These are phyloP conservation scores for Mycena vulgaris DNA, from an alignment of 768 basidiomycete species.

Conservation along the genomic window DNA sequence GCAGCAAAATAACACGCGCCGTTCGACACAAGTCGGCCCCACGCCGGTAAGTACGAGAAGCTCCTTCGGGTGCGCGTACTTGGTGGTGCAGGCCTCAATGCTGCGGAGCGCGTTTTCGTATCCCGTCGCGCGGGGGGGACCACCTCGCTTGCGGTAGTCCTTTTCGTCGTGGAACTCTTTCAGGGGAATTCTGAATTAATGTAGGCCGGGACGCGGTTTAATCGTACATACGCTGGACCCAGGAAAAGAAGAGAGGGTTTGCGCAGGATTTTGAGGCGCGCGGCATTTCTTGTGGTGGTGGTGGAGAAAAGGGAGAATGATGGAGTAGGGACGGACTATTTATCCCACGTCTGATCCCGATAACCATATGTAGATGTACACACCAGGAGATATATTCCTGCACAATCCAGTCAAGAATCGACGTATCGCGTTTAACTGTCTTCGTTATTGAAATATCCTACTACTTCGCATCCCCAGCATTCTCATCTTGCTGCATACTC, in stretches of 20 bases:
- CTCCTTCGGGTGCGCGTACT: constrained; percentile 28
- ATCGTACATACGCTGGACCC: constrained; percentile 6
- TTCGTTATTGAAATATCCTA: constrained; percentile 11
- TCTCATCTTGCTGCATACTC: constrained; percentile 77
- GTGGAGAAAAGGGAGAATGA: neutral
- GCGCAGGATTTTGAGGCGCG: constrained; percentile 29
- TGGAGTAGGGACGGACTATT: no score
- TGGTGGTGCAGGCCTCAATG: constrained; percentile 24
- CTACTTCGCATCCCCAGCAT: constrained; percentile 23
- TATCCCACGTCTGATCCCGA: no score
- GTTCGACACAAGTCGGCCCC: constrained; percentile 26
- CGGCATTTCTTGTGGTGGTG: constrained; percentile 20
- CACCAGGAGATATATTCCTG: no score
- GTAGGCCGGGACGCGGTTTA: neutral
- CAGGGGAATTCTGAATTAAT: neutral
- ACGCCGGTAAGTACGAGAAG: constrained; percentile 19
- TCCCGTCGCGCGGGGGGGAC: constrained; percentile 22
- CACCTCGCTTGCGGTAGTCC: constrained; percentile 25
- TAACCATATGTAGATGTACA: no score
- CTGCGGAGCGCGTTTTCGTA: constrained; percentile 26
- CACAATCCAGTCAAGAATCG: no score
- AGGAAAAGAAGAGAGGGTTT: constrained; percentile 23
- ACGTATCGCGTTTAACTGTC: neutral
- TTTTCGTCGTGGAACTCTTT: constrained; percentile 25
- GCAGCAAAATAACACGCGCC: constrained; percentile 2